A percentile compares a stretch with the other conserved stretches of the same genome.
Conservation (phyloP, 202 grass and related monocot genomes). For the Panicum virgatum region DNA sequence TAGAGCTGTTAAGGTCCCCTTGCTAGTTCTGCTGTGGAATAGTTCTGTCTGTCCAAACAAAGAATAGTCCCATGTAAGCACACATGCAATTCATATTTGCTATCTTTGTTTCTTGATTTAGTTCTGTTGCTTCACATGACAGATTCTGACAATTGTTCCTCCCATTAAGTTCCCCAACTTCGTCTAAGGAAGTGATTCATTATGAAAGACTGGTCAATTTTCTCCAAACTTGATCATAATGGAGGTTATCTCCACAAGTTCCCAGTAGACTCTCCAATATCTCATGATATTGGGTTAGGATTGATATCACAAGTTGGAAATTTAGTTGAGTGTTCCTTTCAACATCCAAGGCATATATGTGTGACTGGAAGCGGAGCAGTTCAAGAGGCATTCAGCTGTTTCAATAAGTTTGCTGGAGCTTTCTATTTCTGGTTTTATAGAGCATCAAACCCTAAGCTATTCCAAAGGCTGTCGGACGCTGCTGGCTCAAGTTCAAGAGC, state of each 20-base stretch:
- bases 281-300: slow-evolving; percentile 57
- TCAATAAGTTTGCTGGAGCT: slow-evolving; percentile 79
- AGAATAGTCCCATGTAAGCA: not conserved
- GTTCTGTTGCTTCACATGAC: slow-evolving; percentile 25
- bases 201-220: slow-evolving; percentile 73
- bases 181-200: not conserved
- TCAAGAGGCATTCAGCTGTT: slow-evolving; percentile 61
- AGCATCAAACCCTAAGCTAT: slow-evolving; percentile 56
- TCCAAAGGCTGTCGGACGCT: slow-evolving; percentile 46
- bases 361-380: slow-evolving; percentile 59
- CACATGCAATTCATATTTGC: not conserved
- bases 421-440: slow-evolving; percentile 78
- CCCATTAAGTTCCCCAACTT: not conserved
- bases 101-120: not conserved
- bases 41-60: not conserved
- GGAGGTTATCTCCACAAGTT: slow-evolving; percentile 51
- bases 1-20: not conserved
- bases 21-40: not conserved
- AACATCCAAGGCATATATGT: slow-evolving; percentile 48
- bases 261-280: slow-evolving; percentile 56
- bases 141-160: not conserved
- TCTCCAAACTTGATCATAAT: slow-evolving; percentile 63
- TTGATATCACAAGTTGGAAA: slow-evolving; percentile 62
- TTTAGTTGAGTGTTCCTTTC: slow-evolving; percentile 64
- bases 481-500: slow-evolving; percentile 51